A percentile compares a stretch with the other conserved stretches of the same genome.
These are phyloP conservation scores for Apiotrichum sp. DNA, from an alignment of 1,284 basidiomycete genomes.

Conservation along the genomic window DNA sequence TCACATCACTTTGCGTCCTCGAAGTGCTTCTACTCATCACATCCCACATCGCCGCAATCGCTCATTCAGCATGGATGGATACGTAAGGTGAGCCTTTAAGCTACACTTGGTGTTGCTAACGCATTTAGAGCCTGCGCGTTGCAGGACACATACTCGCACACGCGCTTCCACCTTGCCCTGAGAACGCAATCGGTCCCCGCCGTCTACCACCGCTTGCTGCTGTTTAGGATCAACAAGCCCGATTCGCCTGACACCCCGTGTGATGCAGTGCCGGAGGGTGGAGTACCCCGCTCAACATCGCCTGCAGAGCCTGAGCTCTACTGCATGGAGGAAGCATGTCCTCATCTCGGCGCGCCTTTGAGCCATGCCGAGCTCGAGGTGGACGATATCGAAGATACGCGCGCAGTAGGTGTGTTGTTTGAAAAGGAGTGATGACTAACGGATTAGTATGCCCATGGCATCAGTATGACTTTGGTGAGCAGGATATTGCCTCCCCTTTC, in stretches of 20 bases:
- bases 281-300: neutral
- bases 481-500: neutral
- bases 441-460: slow-evolving; percentile 77
- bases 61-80: neutral
- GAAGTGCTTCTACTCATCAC: too few relatives aligned
- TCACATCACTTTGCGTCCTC: too few relatives aligned
- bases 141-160: slow-evolving; percentile 56
- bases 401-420: slow-evolving; percentile 28
- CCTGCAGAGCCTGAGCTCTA: slow-evolving; percentile 56
- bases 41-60: too few relatives aligned
- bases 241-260: neutral
- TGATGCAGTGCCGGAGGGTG: neutral
- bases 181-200: slow-evolving; percentile 56
- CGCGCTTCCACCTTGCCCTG: slow-evolving; percentile 62
- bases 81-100: neutral
- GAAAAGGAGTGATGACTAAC: too few relatives aligned
- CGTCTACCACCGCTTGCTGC: slow-evolving; percentile 62
- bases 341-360: slow-evolving; percentile 76
- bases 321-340: slow-evolving; percentile 78
- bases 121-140: slow-evolving; percentile 53
- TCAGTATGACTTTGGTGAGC: slow-evolving; percentile 51
- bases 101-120: neutral
- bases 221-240: slow-evolving; percentile 57
- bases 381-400: slow-evolving; percentile 34
- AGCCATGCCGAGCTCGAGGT: slow-evolving; percentile 53